Evolutionary conservation across 805 yeast genomes (phyloP), one percentile per base, ranked within the genome.

Genomic region (Lachancea lanzarotensis): DNA sequence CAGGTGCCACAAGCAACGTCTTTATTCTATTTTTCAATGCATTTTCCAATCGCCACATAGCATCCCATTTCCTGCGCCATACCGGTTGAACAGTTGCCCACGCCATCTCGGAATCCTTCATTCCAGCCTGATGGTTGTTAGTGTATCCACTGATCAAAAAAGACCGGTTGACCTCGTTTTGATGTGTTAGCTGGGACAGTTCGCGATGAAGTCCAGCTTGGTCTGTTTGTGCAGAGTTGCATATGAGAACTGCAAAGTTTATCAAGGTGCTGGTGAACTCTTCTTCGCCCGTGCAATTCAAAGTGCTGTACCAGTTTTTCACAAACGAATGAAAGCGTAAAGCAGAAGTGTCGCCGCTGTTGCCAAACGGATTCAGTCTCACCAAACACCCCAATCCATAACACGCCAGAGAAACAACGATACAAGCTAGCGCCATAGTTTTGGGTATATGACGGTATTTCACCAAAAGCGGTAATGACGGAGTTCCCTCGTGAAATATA

Each of bases 361-460:
- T 34, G 5, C 38, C 37, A 26, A 51, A 52, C 1, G 59, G 56
- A 48, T 52, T 69, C 37, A 60, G 69, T 66, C 81, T 79, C n/a
- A 78, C 72, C 5, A 81, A 38, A 1, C 79, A 71, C 0, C 95
- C 90, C 36, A 80, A 49, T 0, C 67, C 53, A 54, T 82, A 83
- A 3, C 84, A 76, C 0, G 60, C 38, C 0, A 72, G 54, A 47
- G 93, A 82, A 13, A 81, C 53, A 0, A 65, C 12, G 5, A 80
- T 75, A 15, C 83, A 71, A 3, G 56, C 46, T 3, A 79, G 50
- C 0, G 81, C 75, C 32, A 80, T 59, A 16, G 84, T 59, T 54
- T 85, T 90, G 1, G 95, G 95, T 12, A 78, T 60, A 50, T 79
- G 78, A 1, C 88, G 82, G 47, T 79, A 57, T 12, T 77, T 61